Conservation (phyloP, 345 rosid species). For the Eucalyptus sp. region DNA sequence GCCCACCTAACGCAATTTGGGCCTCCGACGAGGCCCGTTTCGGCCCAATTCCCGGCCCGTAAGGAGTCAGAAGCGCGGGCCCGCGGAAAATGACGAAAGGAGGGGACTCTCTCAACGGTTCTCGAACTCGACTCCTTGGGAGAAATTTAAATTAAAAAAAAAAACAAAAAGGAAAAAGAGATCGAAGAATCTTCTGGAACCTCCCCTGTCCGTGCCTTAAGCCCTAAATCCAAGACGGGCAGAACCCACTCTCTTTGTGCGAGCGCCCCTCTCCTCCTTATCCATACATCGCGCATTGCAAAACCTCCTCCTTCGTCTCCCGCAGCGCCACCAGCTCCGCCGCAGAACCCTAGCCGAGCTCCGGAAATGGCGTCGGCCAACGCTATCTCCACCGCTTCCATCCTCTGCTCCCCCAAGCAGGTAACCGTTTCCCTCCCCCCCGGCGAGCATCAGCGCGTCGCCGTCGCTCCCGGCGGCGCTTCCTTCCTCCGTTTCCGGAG, state of each 20-base stretch:
- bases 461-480: not conserved
- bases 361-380: slow-evolving; percentile 62
- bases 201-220: slow-evolving; percentile 5
- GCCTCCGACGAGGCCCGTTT: not conserved
- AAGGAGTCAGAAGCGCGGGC: not conserved
- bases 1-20: not conserved
- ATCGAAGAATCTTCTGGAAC: slow-evolving; percentile 58
- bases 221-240: slow-evolving; percentile 23
- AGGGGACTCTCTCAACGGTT: not conserved
- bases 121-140: not conserved
- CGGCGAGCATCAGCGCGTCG: not conserved
- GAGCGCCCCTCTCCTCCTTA: not conserved
- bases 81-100: not conserved
- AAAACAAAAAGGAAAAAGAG: not conserved
- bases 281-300: not conserved
- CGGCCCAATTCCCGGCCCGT: not conserved
- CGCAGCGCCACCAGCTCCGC: not conserved
- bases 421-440: not conserved
- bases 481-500: not conserved
- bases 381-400: slow-evolving; percentile 57
- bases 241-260: not conserved
- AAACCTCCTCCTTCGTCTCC: not conserved
- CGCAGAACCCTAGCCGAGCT: not conserved
- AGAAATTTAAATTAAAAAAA: not conserved
- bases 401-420: slow-evolving; percentile 67